Conservation (phyloP, 352 stramenopile genomes). For the Pythium coloratum region DNA sequence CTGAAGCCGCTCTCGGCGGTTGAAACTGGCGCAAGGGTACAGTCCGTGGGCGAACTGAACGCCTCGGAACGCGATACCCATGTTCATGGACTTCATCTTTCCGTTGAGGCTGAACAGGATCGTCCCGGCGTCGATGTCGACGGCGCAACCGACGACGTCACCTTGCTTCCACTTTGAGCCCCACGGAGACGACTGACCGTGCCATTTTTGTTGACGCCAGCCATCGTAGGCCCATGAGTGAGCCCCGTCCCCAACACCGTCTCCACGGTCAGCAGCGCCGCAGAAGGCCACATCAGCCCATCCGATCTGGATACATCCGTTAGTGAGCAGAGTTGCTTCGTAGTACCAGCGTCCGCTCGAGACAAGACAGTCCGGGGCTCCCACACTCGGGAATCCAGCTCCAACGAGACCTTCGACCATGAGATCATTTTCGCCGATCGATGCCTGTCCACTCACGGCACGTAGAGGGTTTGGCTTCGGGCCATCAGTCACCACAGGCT, state of each 20-base stretch:
- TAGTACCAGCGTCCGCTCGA: constrained; percentile 88
- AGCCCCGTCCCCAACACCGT: constrained; percentile 91
- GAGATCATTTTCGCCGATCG: constrained; percentile 79
- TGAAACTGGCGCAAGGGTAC: constrained; percentile 88
- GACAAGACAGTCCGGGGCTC: constrained; percentile 77
- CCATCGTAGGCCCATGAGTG: constrained; percentile 94
- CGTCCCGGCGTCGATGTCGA: constrained; percentile 85
- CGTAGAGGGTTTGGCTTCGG: constrained; percentile 79
- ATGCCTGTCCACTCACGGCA: constrained; percentile 83
- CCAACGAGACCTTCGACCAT: constrained; percentile 86
- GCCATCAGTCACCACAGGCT: not conserved
- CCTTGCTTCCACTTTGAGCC: constrained; percentile 91
- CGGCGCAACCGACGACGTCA: constrained; percentile 89
- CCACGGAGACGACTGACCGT: constrained; percentile 84
- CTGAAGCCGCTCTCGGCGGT: constrained; percentile 80
- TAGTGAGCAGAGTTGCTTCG: constrained; percentile 91
- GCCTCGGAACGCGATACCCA: constrained; percentile 82
- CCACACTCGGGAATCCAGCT: constrained; percentile 84
- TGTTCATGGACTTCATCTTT: constrained; percentile 83
- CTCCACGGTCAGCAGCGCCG: constrained; percentile 81
- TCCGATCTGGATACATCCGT: constrained; percentile 94
- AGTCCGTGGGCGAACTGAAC: constrained; percentile 81
- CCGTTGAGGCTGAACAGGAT: constrained; percentile 93
- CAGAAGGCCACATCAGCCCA: constrained; percentile 91
- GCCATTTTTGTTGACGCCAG: constrained; percentile 91